A percentile compares a stretch with the other conserved stretches of the same genome.
Evolutionary conservation across 1,284 basidiomycete species (phyloP).

Genomic region (Tylopilus microsporus): DNA sequence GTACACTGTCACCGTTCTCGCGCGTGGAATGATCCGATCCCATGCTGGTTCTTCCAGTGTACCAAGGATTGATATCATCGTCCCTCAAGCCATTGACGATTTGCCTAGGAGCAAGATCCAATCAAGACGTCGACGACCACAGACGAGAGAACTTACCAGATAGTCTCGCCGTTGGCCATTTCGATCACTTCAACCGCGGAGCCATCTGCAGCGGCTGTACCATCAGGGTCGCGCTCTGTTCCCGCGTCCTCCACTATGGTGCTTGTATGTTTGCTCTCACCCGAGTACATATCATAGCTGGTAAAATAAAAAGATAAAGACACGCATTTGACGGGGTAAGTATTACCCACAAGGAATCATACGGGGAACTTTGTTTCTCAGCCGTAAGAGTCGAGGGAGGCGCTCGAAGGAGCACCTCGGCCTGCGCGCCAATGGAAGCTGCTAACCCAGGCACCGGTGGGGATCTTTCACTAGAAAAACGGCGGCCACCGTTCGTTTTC

Average conservation of each 20-base stretch:
- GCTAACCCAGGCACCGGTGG: constrained; percentile 71
- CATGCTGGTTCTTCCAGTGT: constrained; percentile 64
- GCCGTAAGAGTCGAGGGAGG: constrained; percentile 39
- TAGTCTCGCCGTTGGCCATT: constrained; percentile 75
- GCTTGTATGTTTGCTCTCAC: constrained; percentile 43
- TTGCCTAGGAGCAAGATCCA: constrained; percentile 47
- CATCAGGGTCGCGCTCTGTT: constrained; percentile 22
- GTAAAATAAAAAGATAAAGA: constrained; percentile 21
- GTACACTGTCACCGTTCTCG: constrained; percentile 52
- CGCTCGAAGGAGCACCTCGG: constrained; percentile 42
- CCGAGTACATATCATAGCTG: constrained; percentile 77
- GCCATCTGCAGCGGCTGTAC: constrained; percentile 42
- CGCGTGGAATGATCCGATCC: constrained; percentile 66
- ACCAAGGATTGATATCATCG: constrained; percentile 65
- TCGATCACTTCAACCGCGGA: constrained; percentile 74
- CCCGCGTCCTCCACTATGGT: constrained; percentile 24
- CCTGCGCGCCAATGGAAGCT: constrained; percentile 43
- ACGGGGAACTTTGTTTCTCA: constrained; percentile 62
- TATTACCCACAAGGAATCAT: constrained; percentile 68
- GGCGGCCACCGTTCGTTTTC: constrained; percentile 47
- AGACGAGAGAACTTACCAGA: constrained; percentile 52
- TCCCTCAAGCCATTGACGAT: constrained; percentile 78
- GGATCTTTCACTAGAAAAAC: constrained; percentile 59
- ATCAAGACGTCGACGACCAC: constrained; percentile 4
- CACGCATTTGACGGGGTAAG: constrained; percentile 9